Conservation (phyloP, 2,329 filamentous ascomycete genomes). For the Alternaria conjuncta region DNA sequence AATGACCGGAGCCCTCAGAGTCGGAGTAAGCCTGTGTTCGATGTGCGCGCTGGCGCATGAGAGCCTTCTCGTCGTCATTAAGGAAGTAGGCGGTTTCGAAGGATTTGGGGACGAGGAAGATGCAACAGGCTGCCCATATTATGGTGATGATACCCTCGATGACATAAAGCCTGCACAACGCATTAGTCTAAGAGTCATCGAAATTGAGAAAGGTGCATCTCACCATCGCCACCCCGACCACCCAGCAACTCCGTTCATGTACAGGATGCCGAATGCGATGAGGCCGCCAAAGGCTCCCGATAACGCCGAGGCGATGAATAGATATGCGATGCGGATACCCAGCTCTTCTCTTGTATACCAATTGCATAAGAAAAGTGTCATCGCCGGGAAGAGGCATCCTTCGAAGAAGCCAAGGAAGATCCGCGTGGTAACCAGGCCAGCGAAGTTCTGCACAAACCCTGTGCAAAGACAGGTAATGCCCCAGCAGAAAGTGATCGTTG, state of each 20-base stretch:
- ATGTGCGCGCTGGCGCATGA: slow-evolving; percentile 39
- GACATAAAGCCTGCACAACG: slow-evolving; percentile 30
- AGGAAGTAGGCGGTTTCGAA: slow-evolving; percentile 46
- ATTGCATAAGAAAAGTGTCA: slow-evolving; percentile 41
- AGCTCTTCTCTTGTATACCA: slow-evolving; percentile 43
- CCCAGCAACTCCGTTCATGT: slow-evolving; percentile 36
- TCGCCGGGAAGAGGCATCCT: slow-evolving; percentile 40
- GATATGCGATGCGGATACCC: slow-evolving; percentile 36
- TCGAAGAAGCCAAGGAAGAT: slow-evolving; percentile 42
- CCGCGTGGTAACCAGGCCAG: slow-evolving; percentile 25
- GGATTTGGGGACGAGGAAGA: slow-evolving; percentile 41
- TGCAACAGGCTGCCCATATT: slow-evolving; percentile 33
- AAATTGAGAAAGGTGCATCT: background rate
- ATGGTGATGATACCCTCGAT: slow-evolving; percentile 43
- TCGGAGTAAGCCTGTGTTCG: slow-evolving; percentile 41
- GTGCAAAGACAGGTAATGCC: slow-evolving; percentile 54
- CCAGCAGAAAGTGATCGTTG: slow-evolving; percentile 58
- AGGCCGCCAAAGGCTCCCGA: slow-evolving; percentile 38
- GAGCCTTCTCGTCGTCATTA: slow-evolving; percentile 35
- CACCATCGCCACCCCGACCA: slow-evolving; percentile 39
- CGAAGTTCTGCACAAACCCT: slow-evolving; percentile 29
- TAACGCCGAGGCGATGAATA: slow-evolving; percentile 37
- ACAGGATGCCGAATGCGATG: slow-evolving; percentile 38
- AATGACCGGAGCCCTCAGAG: slow-evolving; percentile 36
- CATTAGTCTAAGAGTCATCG: accelerated